phyloP scores from a whole-genome alignment of 2,329 filamentous ascomycete genomes.

The Colletotrichum eleusines region DNA sequence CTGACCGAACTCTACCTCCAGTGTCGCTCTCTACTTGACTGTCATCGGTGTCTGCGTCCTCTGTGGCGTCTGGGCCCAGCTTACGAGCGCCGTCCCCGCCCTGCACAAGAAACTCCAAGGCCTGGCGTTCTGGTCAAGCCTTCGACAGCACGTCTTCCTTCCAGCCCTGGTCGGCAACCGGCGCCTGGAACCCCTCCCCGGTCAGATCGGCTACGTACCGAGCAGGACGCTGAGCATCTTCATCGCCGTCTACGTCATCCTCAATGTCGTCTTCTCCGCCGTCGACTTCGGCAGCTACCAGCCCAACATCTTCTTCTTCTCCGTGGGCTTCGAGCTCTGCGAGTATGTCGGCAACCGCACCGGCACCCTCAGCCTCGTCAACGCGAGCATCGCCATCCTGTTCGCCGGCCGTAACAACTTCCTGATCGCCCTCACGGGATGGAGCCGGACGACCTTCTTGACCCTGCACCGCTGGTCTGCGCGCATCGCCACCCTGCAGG shows the following conservation, averaged over 20 bases:
- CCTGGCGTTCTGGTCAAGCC: conserved; percentile 20
- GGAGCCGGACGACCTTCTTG: conserved; percentile 52
- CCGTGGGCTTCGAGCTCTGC: conserved; percentile 47
- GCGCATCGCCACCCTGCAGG: conserved; percentile 45
- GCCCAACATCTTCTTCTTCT: conserved; percentile 45
- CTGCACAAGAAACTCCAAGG: background rate
- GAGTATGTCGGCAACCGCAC: conserved; percentile 51
- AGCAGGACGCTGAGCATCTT: conserved; percentile 59
- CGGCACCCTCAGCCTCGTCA: conserved; percentile 52
- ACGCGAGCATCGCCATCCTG: conserved; percentile 50
- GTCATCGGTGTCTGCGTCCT: conserved; percentile 6
- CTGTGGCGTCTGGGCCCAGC: conserved; percentile 7
- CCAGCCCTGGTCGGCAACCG: conserved; percentile 45
- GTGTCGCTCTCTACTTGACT: conserved; percentile 3
- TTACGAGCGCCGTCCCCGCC: background rate
- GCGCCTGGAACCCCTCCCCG: conserved; percentile 44
- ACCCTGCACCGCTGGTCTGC: conserved; percentile 54
- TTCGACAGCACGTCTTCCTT: conserved; percentile 44
- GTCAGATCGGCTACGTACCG: conserved; percentile 49
- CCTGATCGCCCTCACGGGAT: conserved; percentile 52
- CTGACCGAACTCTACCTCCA: background rate
- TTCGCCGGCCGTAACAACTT: conserved; percentile 53
- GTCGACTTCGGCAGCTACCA: conserved; percentile 45
- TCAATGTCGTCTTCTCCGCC: conserved; percentile 53
- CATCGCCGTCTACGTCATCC: conserved; percentile 53